Conservation (phyloP, 2,329 filamentous ascomycete genomes). For the Scopulariopsis brevicaulis region DNA sequence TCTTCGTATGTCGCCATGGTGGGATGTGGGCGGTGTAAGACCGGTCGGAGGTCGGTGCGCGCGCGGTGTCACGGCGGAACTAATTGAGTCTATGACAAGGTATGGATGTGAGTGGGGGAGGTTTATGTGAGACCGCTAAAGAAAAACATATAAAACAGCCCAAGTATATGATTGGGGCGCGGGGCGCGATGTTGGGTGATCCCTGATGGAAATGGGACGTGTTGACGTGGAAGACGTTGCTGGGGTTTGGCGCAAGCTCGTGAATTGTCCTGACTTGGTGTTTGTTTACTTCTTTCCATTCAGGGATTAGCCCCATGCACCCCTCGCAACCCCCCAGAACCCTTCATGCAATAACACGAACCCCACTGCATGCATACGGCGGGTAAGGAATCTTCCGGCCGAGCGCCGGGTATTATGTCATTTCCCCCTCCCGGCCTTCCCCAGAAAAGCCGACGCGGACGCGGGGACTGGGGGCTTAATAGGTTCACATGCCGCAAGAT, state of each 20-base stretch:
- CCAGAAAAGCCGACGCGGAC: neutral
- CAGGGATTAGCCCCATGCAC: neutral
- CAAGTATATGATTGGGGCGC: neutral
- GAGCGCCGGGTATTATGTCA: neutral
- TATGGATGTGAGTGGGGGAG: neutral
- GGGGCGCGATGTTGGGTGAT: neutral
- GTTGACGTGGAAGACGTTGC: neutral
- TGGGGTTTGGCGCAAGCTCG: neutral
- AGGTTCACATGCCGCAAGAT: constrained; percentile 4
- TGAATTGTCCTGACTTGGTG: neutral
- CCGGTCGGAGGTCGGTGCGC: neutral
- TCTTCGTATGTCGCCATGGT: constrained; percentile 19
- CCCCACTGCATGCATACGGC: neutral
- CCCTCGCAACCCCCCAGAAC: neutral
- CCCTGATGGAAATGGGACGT: neutral
- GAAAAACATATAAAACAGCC: neutral
- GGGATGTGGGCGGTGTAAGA: neutral
- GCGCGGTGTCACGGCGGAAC: neutral
- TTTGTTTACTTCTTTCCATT: constrained; percentile 7
- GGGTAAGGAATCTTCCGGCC: neutral
- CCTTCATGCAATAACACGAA: neutral
- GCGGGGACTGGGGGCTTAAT: neutral
- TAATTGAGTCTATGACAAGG: neutral
- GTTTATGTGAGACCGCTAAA: neutral
- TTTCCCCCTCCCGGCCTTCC: neutral